Evolutionary conservation across 2,329 filamentous ascomycete species (phyloP).

Genomic region (Lasiodiplodia theobromae): DNA sequence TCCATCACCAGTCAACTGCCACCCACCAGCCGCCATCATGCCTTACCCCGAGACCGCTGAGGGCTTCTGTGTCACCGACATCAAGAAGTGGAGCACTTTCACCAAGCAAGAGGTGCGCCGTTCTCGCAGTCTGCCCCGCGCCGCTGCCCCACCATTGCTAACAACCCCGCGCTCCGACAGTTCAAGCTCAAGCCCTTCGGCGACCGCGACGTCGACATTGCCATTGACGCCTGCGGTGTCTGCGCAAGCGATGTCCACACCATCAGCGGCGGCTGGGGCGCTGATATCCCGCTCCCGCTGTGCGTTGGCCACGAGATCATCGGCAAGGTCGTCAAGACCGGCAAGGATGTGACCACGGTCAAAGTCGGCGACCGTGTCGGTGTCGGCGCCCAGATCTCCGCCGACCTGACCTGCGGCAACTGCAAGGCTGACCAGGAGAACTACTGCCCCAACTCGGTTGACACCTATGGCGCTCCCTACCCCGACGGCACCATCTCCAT

Average conservation of each 20-base stretch:
- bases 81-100: conserved; percentile 69
- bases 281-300: conserved; percentile 65
- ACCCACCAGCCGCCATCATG: conserved; percentile 46
- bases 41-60: conserved; percentile 60
- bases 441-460: conserved; percentile 59
- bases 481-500: conserved; percentile 68
- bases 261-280: conserved; percentile 67
- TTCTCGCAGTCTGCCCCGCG: conserved; percentile 4
- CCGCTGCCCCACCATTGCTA: conserved; percentile 18
- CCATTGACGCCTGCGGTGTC: conserved; percentile 70
- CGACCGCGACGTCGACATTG: conserved; percentile 86
- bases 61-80: conserved; percentile 57
- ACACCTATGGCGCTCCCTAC: conserved; percentile 59
- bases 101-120: conserved; percentile 60
- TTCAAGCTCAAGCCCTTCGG: conserved; percentile 86
- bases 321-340: conserved; percentile 58
- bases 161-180: conserved; percentile 47
- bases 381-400: conserved; percentile 58
- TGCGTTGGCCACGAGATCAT: conserved; percentile 71
- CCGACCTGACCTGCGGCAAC: conserved; percentile 58
- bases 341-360: conserved; percentile 57
- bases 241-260: conserved; percentile 58
- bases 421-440: conserved; percentile 62
- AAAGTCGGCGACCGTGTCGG: conserved; percentile 57
- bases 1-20: not conserved